Conservation (phyloP, 2,329 filamentous ascomycete species). For the Hypomyces perniciosus region DNA sequence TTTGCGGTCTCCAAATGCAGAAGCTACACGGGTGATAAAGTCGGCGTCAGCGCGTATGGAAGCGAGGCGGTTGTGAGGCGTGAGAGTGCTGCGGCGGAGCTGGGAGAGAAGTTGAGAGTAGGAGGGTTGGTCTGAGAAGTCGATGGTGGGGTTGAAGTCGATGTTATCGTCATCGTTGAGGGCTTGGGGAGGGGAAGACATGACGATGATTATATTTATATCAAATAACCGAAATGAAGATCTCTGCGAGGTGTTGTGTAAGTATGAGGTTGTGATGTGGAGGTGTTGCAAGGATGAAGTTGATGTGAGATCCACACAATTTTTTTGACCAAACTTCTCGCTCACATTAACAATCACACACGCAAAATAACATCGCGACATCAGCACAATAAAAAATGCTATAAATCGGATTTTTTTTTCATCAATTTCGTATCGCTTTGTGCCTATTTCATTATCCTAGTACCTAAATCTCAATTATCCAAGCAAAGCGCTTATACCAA, state of each 20-base stretch:
- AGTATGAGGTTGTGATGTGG: neutral
- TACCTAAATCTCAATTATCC: conserved; percentile 2
- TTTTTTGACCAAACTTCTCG: neutral
- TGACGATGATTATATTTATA: neutral
- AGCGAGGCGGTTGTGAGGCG: conserved; percentile 71
- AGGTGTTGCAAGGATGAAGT: neutral
- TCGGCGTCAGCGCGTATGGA: conserved; percentile 72
- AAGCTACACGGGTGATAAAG: conserved; percentile 62
- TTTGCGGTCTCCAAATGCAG: conserved; percentile 31
- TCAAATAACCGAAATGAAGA: too few relatives aligned
- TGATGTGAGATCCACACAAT: neutral
- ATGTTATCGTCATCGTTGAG: neutral
- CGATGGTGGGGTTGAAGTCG: conserved; percentile 43
- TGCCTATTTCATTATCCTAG: conserved; percentile 15
- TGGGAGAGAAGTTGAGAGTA: conserved; percentile 65
- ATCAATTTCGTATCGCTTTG: conserved; percentile 6
- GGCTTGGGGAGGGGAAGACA: neutral
- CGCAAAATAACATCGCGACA: too few relatives aligned
- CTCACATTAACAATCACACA: neutral
- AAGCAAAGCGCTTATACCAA: conserved; percentile 39
- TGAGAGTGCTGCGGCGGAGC: conserved; percentile 70
- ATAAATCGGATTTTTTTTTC: neutral
- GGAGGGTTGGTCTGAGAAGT: conserved; percentile 51
- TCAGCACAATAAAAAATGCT: neutral
- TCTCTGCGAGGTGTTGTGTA: neutral